Percentiles rank a stretch among this genome's conserved stretches.
Evolutionary conservation across 2,329 filamentous ascomycete species (phyloP).

Genomic region (Fusarium longipes): DNA sequence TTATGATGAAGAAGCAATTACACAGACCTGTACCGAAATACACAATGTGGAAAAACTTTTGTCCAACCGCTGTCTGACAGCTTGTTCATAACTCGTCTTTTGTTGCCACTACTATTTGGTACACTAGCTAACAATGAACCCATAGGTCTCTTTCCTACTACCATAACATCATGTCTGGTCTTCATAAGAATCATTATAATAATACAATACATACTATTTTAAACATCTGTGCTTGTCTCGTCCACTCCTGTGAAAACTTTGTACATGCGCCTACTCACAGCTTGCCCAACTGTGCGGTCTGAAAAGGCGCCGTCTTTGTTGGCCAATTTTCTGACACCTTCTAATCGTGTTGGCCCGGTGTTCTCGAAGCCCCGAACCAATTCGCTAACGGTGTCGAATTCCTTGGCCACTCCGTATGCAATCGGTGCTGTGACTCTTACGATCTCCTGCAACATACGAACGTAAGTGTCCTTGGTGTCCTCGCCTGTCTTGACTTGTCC

Average conservation of each 20-base stretch:
- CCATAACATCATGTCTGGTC: constrained; percentile 8
- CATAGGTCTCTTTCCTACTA: constrained; percentile 15
- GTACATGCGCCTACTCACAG: constrained; percentile 68
- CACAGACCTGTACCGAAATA: constrained; percentile 87
- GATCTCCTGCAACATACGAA: constrained; percentile 81
- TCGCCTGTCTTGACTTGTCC: constrained; percentile 80
- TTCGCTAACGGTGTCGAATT: constrained; percentile 68
- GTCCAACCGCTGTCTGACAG: constrained; percentile 86
- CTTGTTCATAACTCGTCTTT: constrained; percentile 37
- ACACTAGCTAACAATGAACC: constrained; percentile 40
- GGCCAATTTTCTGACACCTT: constrained; percentile 67
- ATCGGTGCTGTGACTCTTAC: constrained; percentile 76
- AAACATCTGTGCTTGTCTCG: constrained; percentile 65
- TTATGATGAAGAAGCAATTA: constrained; percentile 77
- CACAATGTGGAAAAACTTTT: constrained; percentile 74
- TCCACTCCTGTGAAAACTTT: constrained; percentile 70
- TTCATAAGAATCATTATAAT: constrained; percentile 17
- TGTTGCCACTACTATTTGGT: constrained; percentile 42
- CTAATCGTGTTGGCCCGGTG: constrained; percentile 70
- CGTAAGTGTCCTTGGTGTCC: constrained; percentile 73
- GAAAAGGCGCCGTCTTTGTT: constrained; percentile 68
- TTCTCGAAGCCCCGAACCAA: constrained; percentile 69
- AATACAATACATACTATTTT: constrained; percentile 23
- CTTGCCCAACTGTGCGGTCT: constrained; percentile 66
- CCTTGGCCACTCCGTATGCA: constrained; percentile 73